Conservation (phyloP, 2,329 filamentous ascomycete genomes). For the Thermothelomyces thermophilus region DNA sequence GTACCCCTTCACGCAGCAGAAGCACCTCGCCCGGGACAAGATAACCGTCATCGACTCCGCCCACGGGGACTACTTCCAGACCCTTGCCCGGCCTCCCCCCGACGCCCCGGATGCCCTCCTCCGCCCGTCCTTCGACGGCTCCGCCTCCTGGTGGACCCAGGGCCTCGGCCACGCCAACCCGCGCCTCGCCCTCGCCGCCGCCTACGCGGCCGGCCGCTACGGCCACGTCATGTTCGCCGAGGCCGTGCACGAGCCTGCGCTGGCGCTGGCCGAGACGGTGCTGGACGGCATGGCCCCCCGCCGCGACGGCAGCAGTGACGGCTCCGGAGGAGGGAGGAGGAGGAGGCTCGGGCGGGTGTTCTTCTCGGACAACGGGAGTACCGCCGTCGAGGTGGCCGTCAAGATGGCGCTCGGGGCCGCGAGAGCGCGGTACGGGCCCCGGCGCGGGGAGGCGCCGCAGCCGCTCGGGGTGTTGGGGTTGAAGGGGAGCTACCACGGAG, state of each 20-base stretch:
- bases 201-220: conserved; percentile 75
- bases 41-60: conserved; percentile 77
- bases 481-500: conserved; percentile 77
- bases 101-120: conserved; percentile 33
- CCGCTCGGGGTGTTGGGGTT: conserved; percentile 65
- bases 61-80: conserved; percentile 71
- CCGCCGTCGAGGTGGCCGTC: conserved; percentile 73
- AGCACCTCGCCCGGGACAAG: conserved; percentile 50
- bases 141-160: conserved; percentile 89
- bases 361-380: conserved; percentile 79
- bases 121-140: conserved; percentile 69
- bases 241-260: conserved; percentile 70
- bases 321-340: too few species aligned
- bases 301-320: too few species aligned
- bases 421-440: conserved; percentile 60
- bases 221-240: conserved; percentile 86
- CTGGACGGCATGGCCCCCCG: conserved; percentile 36
- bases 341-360: conserved; percentile 51
- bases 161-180: conserved; percentile 76
- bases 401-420: conserved; percentile 77
- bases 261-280: conserved; percentile 60
- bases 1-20: conserved; percentile 85
- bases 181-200: conserved; percentile 63
- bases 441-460: conserved; percentile 35
- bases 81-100: conserved; percentile 25